A percentile compares a stretch with the other conserved stretches of the same genome.
Evolutionary conservation across 352 stramenopile species (phyloP).

Genomic region (Thalassiosira sp.): DNA sequence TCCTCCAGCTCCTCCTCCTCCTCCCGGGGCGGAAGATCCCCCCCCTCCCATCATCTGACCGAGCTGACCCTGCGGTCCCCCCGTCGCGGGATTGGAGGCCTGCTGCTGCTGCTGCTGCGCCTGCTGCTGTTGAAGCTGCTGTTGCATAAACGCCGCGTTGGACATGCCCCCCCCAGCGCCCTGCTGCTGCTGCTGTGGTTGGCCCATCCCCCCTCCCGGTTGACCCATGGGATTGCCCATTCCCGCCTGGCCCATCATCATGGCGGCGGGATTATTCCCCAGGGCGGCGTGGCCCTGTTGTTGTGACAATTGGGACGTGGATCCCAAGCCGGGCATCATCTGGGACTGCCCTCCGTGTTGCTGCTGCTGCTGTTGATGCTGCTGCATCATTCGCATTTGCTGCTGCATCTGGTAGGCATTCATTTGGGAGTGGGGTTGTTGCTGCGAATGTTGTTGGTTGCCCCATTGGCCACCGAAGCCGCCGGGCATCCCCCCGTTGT

Average conservation of each 20-base stretch:
- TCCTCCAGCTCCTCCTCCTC: not conserved
- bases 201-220: not conserved
- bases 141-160: conserved; percentile 29
- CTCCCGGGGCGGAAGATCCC: not conserved
- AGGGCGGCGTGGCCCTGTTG: not conserved
- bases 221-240: not conserved
- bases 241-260: conserved; percentile 9
- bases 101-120: conserved; percentile 14
- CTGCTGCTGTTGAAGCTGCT: conserved; percentile 56
- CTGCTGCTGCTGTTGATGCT: conserved; percentile 14
- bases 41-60: conserved; percentile 13
- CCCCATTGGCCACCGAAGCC: conserved; percentile 6
- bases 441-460: not conserved
- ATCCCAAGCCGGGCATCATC: conserved; percentile 5
- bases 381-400: conserved; percentile 28
- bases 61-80: not conserved
- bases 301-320: not conserved
- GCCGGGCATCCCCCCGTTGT: not conserved
- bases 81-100: not conserved
- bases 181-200: conserved; percentile 15
- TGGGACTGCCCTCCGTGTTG: conserved; percentile 4
- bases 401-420: conserved; percentile 29
- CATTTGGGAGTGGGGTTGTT: conserved; percentile 32
- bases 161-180: conserved; percentile 29
- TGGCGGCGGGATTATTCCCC: not conserved